Base-by-base conservation (phyloP, 805 yeast genomes). In the Peterozyma xylosa region DNA sequence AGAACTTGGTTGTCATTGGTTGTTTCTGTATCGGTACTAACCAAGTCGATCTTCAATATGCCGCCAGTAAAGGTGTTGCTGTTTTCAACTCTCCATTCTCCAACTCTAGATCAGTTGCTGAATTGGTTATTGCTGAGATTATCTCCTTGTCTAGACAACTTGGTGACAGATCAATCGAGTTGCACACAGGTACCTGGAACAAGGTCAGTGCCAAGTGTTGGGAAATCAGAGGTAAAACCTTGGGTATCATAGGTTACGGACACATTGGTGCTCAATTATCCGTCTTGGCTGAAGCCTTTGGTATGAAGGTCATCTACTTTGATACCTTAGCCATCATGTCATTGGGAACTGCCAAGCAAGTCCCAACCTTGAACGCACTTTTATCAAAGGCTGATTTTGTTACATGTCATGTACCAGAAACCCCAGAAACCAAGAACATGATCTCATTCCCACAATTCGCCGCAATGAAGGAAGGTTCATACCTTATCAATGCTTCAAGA, bases 21-120 rank as follows among this genome's bases (percentile, higher is more conserved):
- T 93, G 99, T 72, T 93, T 93, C 85, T 93, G 99, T 76, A 93
- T 93, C 55, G 99, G 99, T 59, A 93, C 98, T 49, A 93, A 93
- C 71, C 99, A 93, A 71, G 99, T 93, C 45, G 95, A 93, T 64
- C 74, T 90, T 51, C 86, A 86, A 54, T 86, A 62, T 56, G 99
- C 99, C 45, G 96, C 98, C 51, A 78, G 82, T 58, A 76, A 78
- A 41, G 99, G 99, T 70, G 78, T 91, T 63, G 90, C 97, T 39
- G 99, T 93, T 18, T 93, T 93, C 82, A 88, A 89, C 76, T 90
- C 99, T 32, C 99, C 99, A 42, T 93, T 93, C 72, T 89, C 97
- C 53, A 93, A 93, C 74, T 91, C 98, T 33, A 83, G 99, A 71
- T 89, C 97, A 2, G 99, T 93, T 37, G 99, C 99, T 48, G 99